phyloP scores from a whole-genome alignment of 306 rosid genomes.

The Gastrolobium villosum region DNA sequence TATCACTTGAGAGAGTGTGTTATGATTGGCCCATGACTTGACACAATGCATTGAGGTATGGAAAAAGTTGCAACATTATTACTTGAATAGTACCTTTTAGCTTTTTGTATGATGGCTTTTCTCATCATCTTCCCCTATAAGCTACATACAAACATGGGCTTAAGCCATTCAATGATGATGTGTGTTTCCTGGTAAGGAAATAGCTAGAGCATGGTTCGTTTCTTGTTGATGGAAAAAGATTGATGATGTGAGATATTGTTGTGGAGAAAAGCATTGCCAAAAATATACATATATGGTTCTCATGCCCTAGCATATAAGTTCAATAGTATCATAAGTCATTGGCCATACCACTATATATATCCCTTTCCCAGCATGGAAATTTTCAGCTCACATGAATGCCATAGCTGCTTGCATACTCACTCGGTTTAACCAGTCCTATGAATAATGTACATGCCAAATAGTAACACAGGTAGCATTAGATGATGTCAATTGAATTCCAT shows the following conservation, averaged over 20 bases:
- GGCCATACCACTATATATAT: slow-evolving; percentile 42
- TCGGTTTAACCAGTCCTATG: slow-evolving; percentile 25
- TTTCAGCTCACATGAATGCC: slow-evolving; percentile 34
- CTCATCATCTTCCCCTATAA: slow-evolving; percentile 57
- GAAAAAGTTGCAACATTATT: slow-evolving; percentile 46
- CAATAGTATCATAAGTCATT: slow-evolving; percentile 41
- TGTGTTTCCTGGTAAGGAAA: slow-evolving; percentile 54
- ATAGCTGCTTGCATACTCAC: slow-evolving; percentile 31
- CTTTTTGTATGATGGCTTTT: slow-evolving; percentile 51
- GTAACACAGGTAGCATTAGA: slow-evolving; percentile 6
- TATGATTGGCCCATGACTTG: slow-evolving; percentile 54
- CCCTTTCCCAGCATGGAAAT: slow-evolving; percentile 37
- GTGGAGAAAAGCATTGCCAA: slow-evolving; percentile 31
- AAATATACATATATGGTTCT: slow-evolving; percentile 35
- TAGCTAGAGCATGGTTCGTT: slow-evolving; percentile 46
- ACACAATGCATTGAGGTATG: slow-evolving; percentile 59
- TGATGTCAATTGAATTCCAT: slow-evolving; percentile 17
- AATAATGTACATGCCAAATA: not conserved
- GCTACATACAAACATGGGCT: slow-evolving; percentile 50
- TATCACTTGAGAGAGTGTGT: slow-evolving; percentile 18
- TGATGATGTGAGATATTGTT: slow-evolving; percentile 43
- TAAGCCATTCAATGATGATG: slow-evolving; percentile 53
- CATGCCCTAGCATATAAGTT: slow-evolving; percentile 43
- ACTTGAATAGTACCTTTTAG: slow-evolving; percentile 41
- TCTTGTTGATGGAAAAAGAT: slow-evolving; percentile 39